Percentiles rank a stretch among this genome's conserved stretches.
Evolutionary conservation across 140 eudicot species (phyloP).

Genomic region (Erigeron philadelphicus): DNA sequence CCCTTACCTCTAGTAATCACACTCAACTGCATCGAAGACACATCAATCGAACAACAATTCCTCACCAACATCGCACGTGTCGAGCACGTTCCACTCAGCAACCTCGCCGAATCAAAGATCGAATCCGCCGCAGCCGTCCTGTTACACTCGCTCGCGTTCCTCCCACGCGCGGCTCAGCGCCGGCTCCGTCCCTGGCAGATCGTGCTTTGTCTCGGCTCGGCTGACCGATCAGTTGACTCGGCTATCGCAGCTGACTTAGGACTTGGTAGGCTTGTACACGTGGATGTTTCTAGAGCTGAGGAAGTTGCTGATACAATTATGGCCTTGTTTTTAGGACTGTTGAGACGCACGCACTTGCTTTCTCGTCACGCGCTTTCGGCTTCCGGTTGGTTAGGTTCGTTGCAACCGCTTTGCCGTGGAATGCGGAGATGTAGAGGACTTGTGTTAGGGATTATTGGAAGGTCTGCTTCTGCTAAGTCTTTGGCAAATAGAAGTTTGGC

Average conservation of each 20-base stretch:
- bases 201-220: slow-evolving; percentile 86
- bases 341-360: slow-evolving; percentile 83
- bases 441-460: slow-evolving; percentile 88
- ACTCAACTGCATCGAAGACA: slow-evolving; percentile 92
- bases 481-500: slow-evolving; percentile 93
- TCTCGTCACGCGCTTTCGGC: slow-evolving; percentile 89
- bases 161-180: slow-evolving; percentile 99
- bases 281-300: slow-evolving; percentile 88
- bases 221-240: slow-evolving; percentile 88
- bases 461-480: slow-evolving; percentile 79
- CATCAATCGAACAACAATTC: slow-evolving; percentile 56
- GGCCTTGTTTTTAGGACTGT: slow-evolving; percentile 82
- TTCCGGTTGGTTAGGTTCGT: slow-evolving; percentile 93
- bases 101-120: slow-evolving; percentile 69
- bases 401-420: slow-evolving; percentile 97
- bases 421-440: slow-evolving; percentile 94
- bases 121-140: slow-evolving; percentile 85
- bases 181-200: slow-evolving; percentile 97
- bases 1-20: slow-evolving; percentile 61
- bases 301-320: slow-evolving; percentile 95
- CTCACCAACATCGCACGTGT: slow-evolving; percentile 71
- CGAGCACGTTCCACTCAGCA: slow-evolving; percentile 81
- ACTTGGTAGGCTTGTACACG: slow-evolving; percentile 67
- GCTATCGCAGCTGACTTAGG: slow-evolving; percentile 92
- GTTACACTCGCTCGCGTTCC: slow-evolving; percentile 89